Evolutionary conservation across 805 yeast genomes (phyloP), one percentile per base, ranked within the genome.

Genomic region (Teunomyces pallodes): DNA sequence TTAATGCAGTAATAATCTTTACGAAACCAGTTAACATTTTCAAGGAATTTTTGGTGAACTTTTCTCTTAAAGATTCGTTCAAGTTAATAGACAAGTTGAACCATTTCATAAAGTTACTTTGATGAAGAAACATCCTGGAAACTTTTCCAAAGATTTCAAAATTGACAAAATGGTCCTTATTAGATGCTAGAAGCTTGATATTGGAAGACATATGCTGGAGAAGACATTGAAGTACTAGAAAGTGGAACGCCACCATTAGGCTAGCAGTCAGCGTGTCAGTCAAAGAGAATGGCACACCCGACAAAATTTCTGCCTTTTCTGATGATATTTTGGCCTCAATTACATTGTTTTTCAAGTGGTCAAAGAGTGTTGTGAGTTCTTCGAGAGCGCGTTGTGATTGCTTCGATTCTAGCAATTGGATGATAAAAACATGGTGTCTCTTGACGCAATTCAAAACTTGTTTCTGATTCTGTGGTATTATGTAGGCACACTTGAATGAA

Each of bases 381-480:
- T 42, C 35, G 13, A 61, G 35, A 2, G 59, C 57, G 12, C 41
- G 30, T 9, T 45, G 49, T 12, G 48, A 36, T 7, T 43, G 33
- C 31, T 55, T 58, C n/a, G 48, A 26, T 13, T 58, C 61, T 10
- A 65, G 52, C 36, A 65, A 46, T 39, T 56, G 55, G 12, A 68
- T 57, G 5, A 66, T 51, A 45, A 60, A 64, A 1, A 56, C 47
- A 40, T 68, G 70, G 46, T 68, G 70, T 28, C 55, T 58, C 40
- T 60, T 60, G 13, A 64, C 45, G 10, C 52, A 44, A n/a, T 36
- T 45, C 8, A 53, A 28, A 2, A 47, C 20, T 16, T 43, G 48
- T 24, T 47, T 42, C 27, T 46, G 36, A 4, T 27, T 43, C 33
- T 42, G 45, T 17, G 49, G 48, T 12, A 54, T 39, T 5, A 52